Base-by-base conservation (phyloP, 2,329 filamentous ascomycete species). In the Xylariaceae sp. region DNA sequence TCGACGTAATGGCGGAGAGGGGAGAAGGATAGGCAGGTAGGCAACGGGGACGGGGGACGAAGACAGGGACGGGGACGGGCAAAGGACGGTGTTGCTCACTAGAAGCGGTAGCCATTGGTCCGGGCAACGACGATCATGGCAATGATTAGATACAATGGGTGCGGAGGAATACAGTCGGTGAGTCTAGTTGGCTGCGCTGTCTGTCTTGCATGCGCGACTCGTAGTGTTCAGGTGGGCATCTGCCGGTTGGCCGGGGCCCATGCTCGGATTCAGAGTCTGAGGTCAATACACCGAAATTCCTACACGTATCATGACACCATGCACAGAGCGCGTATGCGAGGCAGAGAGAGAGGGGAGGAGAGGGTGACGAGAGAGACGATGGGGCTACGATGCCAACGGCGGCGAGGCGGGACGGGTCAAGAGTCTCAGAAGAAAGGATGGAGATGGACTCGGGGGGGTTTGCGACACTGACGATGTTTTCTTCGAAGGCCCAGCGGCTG, bases 61-160 rank as follows among this genome's bases (percentile, higher is more conserved):
- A 35, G 23, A 35, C 50, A 7, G 7, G 37, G 39, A 55, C 9
- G 56, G 23, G 45, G 13, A 23, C 23, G 23, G 18, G 39, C 49
- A 34, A n/a, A 51, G 13, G 44, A 53, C 17, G 15, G 18, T 44
- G 56, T 15, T 45, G 57, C 66, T 57, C 67, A 71, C 68, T 67
- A 63, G 68, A 65, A 61, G 64, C 57, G 57, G 68, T 70, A 68
- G 68, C 68, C 68, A 71, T 71, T 68, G 65, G 62, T 59, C 58
- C 55, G 55, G 57, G 48, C 60, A 64, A 59, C 63, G 59, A 57
- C 63, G 62, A 68, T 56, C 68, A 71, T 69, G 66, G 66, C 68
- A 69, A 57, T 61, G 60, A 57, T 50, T 56, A 55, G 44, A 59
- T 51, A 17, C 13, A 48, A 45, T 62, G 47, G 60, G 52, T 51